Percentiles rank a stretch among this genome's conserved stretches.
Conservation (phyloP, 78 protist genomes). For the Mantamonas sphyraenae region DNA sequence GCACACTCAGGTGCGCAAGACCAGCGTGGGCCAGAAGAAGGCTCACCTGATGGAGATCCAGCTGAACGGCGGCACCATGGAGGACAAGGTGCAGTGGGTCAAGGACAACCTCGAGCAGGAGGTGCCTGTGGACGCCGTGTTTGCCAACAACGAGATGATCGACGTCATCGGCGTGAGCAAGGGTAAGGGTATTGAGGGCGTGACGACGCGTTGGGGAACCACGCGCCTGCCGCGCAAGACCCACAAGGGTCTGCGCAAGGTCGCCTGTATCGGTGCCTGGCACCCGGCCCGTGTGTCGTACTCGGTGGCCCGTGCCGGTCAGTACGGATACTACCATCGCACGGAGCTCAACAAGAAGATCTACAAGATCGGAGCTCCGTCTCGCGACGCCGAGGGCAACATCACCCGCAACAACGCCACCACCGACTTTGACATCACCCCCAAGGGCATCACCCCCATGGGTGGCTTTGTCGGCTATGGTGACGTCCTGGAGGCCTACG, state of each 20-base stretch:
- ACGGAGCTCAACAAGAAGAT: conserved; percentile 99
- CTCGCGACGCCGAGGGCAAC: too few relatives aligned
- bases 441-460: conserved; percentile 98
- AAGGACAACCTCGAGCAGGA: conserved; percentile 85
- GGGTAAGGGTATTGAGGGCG: conserved; percentile 99
- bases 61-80: conserved; percentile 98
- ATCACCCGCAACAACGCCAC: conserved; percentile 67
- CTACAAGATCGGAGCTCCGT: conserved; percentile 87
- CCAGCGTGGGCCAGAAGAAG: conserved; percentile 88
- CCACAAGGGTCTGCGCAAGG: conserved; percentile 99
- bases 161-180: conserved; percentile 96
- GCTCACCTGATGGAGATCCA: conserved; percentile 99
- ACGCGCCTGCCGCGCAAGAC: conserved; percentile 98
- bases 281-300: conserved; percentile 96
- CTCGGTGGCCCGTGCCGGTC: conserved; percentile 99
- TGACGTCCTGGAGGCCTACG: conserved; percentile 83
- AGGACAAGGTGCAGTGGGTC: conserved; percentile 94
- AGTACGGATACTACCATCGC: conserved; percentile 98
- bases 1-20: conserved; percentile 94
- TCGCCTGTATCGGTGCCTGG: conserved; percentile 99
- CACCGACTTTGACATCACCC: conserved; percentile 96
- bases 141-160: conserved; percentile 84
- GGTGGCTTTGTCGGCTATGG: conserved; percentile 99
- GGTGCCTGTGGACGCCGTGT: conserved; percentile 80
- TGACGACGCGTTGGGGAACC: conserved; percentile 95